phyloP scores from a whole-genome alignment of 2,329 filamentous ascomycete species.

The Ceratocystis alfenasii region DNA sequence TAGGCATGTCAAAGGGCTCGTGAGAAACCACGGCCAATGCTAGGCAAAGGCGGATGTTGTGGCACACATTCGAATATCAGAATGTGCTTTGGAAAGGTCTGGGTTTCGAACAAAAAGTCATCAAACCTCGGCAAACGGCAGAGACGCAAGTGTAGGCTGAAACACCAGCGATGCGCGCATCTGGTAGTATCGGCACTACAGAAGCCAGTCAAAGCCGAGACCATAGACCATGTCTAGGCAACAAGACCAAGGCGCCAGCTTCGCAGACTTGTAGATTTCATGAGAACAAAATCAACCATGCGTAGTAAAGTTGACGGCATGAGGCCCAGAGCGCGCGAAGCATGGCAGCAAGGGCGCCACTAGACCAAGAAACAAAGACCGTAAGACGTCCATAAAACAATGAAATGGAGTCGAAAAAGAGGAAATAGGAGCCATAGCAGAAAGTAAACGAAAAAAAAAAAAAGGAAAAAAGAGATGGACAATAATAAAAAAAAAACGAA shows the following conservation, averaged over 20 bases:
- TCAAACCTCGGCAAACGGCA: background rate
- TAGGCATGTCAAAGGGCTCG: background rate
- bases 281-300: background rate
- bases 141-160: background rate
- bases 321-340: background rate
- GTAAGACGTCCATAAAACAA: background rate
- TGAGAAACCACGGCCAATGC: background rate
- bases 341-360: background rate
- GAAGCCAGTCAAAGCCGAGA: background rate
- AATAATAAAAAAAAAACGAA: conserved; percentile 23
- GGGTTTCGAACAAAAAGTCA: background rate
- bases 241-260: background rate
- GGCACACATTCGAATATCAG: background rate
- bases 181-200: too few species aligned
- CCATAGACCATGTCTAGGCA: background rate
- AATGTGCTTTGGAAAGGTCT: background rate
- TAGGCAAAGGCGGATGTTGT: background rate
- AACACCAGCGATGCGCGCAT: background rate
- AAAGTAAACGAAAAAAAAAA: conserved; percentile 18
- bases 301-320: background rate
- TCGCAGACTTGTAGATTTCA: background rate
- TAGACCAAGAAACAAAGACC: conserved; percentile 1
- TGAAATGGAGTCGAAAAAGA: background rate
- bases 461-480: conserved; percentile 24
- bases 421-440: background rate